Evolutionary conservation across 495 filamentous ascomycete species (phyloP), one percentile per base, ranked within the genome.

Genomic region (Xylaria nigripes): DNA sequence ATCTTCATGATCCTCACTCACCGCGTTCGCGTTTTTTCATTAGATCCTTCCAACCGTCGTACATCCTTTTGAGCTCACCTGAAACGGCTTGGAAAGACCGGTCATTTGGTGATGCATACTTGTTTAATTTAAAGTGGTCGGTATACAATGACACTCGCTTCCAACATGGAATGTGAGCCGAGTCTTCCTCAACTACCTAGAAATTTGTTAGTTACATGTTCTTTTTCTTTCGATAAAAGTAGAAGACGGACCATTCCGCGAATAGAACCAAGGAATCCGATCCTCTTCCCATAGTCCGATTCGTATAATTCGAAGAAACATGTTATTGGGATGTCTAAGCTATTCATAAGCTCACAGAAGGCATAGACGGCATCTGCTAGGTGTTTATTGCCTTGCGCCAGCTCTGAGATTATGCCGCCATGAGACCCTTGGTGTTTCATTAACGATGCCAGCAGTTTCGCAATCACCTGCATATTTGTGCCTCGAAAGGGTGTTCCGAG

Each of bases 41-140:
- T n/a, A n/a, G n/a, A 40, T 40, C n/a, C 4, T 9, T 19, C 16
- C 15, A 13, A 9, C 45, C 21, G 4, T 25, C 12, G 13, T 15
- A 43, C 54, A 56, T 50, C 2, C 36, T 38, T 6, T 18, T 12
- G 5, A 51, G 23, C 21, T 41, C 32, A 19, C 15, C 16, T 7
- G 54, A 56, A 9, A 56, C 54, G 8, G n/a, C n/a, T 21, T 13
- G 12, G 40, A 50, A 56, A 2, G 46, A 50, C n/a, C 46, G 30
- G 32, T 56, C 36, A 6, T 21, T 12, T 25, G 54, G 54, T 12
- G 47, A 38, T 16, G 15, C n/a, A 23, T 38, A 56, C 25, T 56
- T 56, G 32, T 56, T 56, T 3, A 56, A 19, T 16, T 36, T 32
- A 7, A 56, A 40, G 25, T 56, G 54, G 15, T 56, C 34, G 3